Evolutionary conservation across 331 rosid genomes (phyloP).

Genomic region (Quercus tomentella): DNA sequence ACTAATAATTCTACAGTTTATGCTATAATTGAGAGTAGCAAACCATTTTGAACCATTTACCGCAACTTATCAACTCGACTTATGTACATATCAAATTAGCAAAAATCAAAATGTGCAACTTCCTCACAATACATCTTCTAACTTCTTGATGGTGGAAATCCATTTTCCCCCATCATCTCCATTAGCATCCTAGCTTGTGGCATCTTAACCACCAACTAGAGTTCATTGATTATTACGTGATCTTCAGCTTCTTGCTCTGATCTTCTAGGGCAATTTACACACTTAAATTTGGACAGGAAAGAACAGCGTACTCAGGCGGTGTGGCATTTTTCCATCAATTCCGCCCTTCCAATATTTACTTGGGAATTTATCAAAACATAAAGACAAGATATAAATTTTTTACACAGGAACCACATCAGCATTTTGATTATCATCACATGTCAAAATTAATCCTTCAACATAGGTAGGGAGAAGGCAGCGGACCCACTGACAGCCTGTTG

Average conservation of each 20-base stretch:
- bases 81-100: conserved; percentile 49
- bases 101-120: conserved; percentile 16
- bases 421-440: conserved; percentile 79
- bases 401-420: conserved; percentile 88
- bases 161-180: conserved; percentile 8
- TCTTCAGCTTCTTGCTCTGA: conserved; percentile 25
- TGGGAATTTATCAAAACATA: background rate
- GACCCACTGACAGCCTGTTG: conserved; percentile 90
- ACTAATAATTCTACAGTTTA: conserved; percentile 4
- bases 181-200: conserved; percentile 1
- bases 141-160: conserved; percentile 24
- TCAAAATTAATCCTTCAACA: conserved; percentile 76
- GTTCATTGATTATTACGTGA: conserved; percentile 25
- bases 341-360: conserved; percentile 24
- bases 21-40: conserved; percentile 25
- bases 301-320: conserved; percentile 10
- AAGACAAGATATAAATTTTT: conserved; percentile 15
- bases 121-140: conserved; percentile 30
- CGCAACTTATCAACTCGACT: conserved; percentile 37
- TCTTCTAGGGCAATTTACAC: conserved; percentile 44
- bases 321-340: conserved; percentile 18
- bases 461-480: conserved; percentile 82
- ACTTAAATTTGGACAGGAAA: conserved; percentile 21
- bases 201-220: conserved; percentile 6
- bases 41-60: conserved; percentile 39